These are phyloP conservation scores for Penicillium fimorum DNA, from an alignment of 495 filamentous ascomycete species.

Conservation along the genomic window DNA sequence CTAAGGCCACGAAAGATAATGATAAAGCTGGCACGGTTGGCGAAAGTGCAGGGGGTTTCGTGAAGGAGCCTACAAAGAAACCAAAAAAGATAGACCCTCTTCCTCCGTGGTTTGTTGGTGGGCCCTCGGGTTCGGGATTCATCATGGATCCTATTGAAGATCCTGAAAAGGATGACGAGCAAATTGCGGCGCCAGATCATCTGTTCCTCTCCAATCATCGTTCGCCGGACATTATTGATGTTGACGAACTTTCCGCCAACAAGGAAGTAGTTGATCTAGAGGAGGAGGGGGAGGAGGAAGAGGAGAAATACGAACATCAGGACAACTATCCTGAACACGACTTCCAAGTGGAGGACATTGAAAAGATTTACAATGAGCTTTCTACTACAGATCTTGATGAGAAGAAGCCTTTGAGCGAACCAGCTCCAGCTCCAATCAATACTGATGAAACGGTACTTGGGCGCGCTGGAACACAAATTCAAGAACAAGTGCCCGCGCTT, in stretches of 20 bases:
- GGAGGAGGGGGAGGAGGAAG: conserved; percentile 27
- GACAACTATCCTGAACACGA: neutral
- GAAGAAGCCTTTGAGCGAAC: conserved; percentile 1
- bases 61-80: conserved; percentile 45
- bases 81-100: conserved; percentile 59
- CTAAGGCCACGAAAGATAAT: conserved; percentile 32
- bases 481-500: neutral
- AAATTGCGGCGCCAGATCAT: conserved; percentile 32
- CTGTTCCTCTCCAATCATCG: conserved; percentile 41
- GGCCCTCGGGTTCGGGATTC: conserved; percentile 32
- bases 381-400: conserved; percentile 1
- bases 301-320: conserved; percentile 13
- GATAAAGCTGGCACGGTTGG: conserved; percentile 33
- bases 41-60: conserved; percentile 67
- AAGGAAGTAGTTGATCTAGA: conserved; percentile 48
- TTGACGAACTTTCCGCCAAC: conserved; percentile 33
- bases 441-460: neutral
- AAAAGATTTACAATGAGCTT: conserved; percentile 1
- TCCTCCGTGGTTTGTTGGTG: conserved; percentile 79
- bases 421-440: neutral
- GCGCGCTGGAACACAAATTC: neutral
- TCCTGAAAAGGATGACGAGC: conserved; percentile 24
- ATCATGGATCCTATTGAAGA: conserved; percentile 32
- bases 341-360: neutral
- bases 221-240: conserved; percentile 46